These are phyloP conservation scores for Yamadazyma aaseri DNA, from an alignment of 1,139 yeast genomes.

Conservation along the genomic window DNA sequence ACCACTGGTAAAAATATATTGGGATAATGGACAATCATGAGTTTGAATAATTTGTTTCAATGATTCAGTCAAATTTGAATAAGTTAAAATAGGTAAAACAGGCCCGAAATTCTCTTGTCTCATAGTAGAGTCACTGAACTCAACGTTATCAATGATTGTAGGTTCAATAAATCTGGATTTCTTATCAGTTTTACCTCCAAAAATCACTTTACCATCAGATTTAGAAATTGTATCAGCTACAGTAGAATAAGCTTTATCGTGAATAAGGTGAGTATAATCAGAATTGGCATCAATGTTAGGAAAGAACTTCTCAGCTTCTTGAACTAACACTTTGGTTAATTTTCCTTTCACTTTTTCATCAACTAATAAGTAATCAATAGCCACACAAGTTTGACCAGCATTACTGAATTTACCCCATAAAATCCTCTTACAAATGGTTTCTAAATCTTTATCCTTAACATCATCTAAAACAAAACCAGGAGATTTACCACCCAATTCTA, in stretches of 20 bases:
- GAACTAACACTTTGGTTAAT: conserved; percentile 48
- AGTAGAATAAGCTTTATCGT: conserved; percentile 56
- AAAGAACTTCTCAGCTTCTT: conserved; percentile 42
- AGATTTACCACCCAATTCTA: conserved; percentile 94
- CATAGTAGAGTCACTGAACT: conserved; percentile 72
- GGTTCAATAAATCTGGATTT: conserved; percentile 63
- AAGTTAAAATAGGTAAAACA: conserved; percentile 68
- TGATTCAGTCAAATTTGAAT: conserved; percentile 46
- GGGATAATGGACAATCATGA: conserved; percentile 88
- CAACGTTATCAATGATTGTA: conserved; percentile 62
- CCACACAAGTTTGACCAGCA: conserved; percentile 91
- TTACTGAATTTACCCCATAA: conserved; percentile 78
- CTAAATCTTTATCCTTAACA: conserved; percentile 43
- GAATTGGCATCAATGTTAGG: conserved; percentile 22
- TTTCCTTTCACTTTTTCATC: conserved; percentile 57
- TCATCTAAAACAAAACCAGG: conserved; percentile 70
- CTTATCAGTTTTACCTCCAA: conserved; percentile 54
- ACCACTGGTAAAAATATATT: conserved; percentile 66
- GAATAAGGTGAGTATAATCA: conserved; percentile 63
- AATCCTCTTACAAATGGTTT: conserved; percentile 61
- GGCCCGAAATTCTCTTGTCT: conserved; percentile 83
- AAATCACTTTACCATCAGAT: conserved; percentile 59
- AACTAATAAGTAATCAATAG: conserved; percentile 77
- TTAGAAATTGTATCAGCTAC: conserved; percentile 43
- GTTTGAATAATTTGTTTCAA: conserved; percentile 45